These are phyloP conservation scores for Nemania serpens DNA, from an alignment of 2,329 filamentous ascomycete species.

Conservation along the genomic window DNA sequence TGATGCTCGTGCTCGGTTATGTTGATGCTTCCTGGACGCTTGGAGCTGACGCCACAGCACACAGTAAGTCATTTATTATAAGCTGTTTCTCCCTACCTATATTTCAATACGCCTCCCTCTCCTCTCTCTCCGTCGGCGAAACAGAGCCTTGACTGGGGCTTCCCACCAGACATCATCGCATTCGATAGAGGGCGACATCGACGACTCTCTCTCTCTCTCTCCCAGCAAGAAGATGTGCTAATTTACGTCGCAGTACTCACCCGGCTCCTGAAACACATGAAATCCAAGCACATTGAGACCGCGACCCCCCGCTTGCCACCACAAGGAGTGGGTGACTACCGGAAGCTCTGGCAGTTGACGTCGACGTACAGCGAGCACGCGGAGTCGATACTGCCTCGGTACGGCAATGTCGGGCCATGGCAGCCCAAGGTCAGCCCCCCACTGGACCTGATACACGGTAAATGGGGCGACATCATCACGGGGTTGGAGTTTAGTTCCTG, in stretches of 20 bases:
- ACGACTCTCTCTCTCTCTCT: background rate
- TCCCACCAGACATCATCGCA: background rate
- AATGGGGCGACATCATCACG: constrained; percentile 23
- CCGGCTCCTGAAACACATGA: constrained; percentile 57
- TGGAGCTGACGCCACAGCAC: constrained; percentile 59
- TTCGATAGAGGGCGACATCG: background rate
- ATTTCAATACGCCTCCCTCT: background rate
- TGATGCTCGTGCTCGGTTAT: constrained; percentile 64
- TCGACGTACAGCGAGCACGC: constrained; percentile 22
- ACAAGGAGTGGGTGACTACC: constrained; percentile 18
- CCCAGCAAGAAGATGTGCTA: background rate
- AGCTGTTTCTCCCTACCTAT: too few relatives aligned
- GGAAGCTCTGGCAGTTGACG: constrained; percentile 28
- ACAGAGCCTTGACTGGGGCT: background rate
- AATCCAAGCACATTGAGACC: constrained; percentile 45
- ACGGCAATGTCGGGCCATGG: constrained; percentile 26
- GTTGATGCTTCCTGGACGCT: constrained; percentile 66
- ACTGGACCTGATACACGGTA: constrained; percentile 20
- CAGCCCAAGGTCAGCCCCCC: constrained; percentile 24
- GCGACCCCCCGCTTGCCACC: constrained; percentile 51
- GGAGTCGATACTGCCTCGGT: constrained; percentile 11
- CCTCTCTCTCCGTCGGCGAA: background rate
- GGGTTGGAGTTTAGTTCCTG: constrained; percentile 24
- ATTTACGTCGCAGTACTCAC: constrained; percentile 44
- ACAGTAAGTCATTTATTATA: constrained; percentile 26